A percentile compares a stretch with the other conserved stretches of the same genome.
Conservation (phyloP, 371 early-diverging fungal genomes). For the Saksenaea oblongispora region DNA sequence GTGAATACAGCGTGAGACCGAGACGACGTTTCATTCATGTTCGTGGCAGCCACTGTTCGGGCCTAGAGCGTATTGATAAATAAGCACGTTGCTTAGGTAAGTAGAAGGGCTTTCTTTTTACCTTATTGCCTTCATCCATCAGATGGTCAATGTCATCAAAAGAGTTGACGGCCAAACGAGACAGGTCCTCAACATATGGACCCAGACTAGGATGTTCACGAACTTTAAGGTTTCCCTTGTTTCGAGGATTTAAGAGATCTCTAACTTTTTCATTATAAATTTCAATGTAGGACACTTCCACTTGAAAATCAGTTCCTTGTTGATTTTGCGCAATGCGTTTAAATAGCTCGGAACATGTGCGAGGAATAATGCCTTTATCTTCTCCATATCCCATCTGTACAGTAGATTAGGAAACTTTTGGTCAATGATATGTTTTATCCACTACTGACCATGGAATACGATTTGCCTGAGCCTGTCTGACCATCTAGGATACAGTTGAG, state of each 20-base stretch:
- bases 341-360: constrained; percentile 81
- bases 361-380: constrained; percentile 84
- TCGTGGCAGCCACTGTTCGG: constrained; percentile 92
- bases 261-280: constrained; percentile 88
- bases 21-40: constrained; percentile 95
- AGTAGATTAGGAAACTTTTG: not conserved
- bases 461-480: constrained; percentile 87
- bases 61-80: constrained; percentile 38
- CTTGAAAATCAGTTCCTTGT: constrained; percentile 59
- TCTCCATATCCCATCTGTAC: constrained; percentile 69
- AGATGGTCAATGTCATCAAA: constrained; percentile 76
- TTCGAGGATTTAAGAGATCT: constrained; percentile 84
- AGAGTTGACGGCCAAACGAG: constrained; percentile 78
- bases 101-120: constrained; percentile 21
- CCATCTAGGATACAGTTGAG: constrained; percentile 58
- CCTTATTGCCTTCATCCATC: constrained; percentile 90
- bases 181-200: constrained; percentile 91
- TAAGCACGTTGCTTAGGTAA: constrained; percentile 2
- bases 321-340: constrained; percentile 54
- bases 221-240: constrained; percentile 78
- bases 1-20: constrained; percentile 97
- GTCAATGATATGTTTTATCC: not conserved
- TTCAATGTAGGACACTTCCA: constrained; percentile 87
- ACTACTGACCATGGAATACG: constrained; percentile 77
- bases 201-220: constrained; percentile 91